A percentile compares a stretch with the other conserved stretches of the same genome.
Evolutionary conservation across 345 rosid genomes (phyloP).

Genomic region (Camelina sativa): DNA sequence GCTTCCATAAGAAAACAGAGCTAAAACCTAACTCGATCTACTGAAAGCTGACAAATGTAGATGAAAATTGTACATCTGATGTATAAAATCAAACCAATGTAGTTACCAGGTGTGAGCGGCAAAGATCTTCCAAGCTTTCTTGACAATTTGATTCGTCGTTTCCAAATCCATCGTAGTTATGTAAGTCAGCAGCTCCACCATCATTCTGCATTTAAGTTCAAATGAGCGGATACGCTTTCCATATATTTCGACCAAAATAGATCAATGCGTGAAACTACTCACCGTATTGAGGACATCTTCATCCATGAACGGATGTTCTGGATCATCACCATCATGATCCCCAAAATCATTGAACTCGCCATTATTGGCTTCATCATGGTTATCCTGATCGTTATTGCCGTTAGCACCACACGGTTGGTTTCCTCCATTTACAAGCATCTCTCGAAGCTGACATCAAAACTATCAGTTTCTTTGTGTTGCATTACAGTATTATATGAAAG

Average conservation of each 20-base stretch:
- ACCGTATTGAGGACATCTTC: constrained; percentile 60
- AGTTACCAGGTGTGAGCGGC: constrained; percentile 89
- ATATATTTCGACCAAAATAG: constrained; percentile 10
- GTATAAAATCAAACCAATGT: constrained; percentile 26
- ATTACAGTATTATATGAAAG: constrained; percentile 22
- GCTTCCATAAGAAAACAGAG: constrained; percentile 18
- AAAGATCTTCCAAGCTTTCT: constrained; percentile 91
- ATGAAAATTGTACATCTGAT: background rate
- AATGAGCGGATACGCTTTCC: constrained; percentile 32
- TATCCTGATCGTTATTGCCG: constrained; percentile 47
- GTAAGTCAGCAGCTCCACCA: constrained; percentile 45
- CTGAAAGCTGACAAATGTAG: background rate
- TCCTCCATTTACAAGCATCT: constrained; percentile 58
- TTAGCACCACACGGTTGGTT: constrained; percentile 45
- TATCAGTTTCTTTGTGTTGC: constrained; percentile 20
- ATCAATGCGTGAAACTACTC: constrained; percentile 17
- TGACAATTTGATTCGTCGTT: constrained; percentile 52
- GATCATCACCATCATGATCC: constrained; percentile 53
- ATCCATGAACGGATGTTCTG: constrained; percentile 58
- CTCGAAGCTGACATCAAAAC: constrained; percentile 71
- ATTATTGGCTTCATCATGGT: constrained; percentile 53
- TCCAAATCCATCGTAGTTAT: constrained; percentile 51
- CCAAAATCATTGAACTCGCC: constrained; percentile 59
- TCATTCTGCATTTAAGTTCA: constrained; percentile 45
- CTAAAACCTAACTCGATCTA: background rate